Percentiles rank a stretch among this genome's conserved stretches.
Evolutionary conservation across 2,329 filamentous ascomycete genomes (phyloP).

Genomic region (Monosporascus sp.): DNA sequence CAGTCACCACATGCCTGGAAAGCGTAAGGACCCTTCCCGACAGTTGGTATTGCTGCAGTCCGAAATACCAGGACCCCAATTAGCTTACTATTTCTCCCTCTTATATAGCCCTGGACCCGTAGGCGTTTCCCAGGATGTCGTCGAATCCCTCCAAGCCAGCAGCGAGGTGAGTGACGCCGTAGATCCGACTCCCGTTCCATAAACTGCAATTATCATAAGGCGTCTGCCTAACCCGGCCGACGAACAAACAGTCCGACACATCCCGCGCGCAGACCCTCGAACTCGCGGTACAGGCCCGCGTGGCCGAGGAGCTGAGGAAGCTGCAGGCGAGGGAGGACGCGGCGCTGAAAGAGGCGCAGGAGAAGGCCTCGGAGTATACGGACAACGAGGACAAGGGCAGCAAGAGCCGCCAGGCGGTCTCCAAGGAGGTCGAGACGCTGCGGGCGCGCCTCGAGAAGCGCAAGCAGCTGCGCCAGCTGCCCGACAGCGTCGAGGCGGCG

Average conservation of each 20-base stretch:
- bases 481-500: slow-evolving; percentile 67
- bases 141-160: slow-evolving; percentile 78
- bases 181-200: neutral
- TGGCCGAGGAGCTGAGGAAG: slow-evolving; percentile 76
- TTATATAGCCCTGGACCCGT: slow-evolving; percentile 39
- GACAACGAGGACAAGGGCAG: slow-evolving; percentile 25
- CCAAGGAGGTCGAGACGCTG: slow-evolving; percentile 55
- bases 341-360: slow-evolving; percentile 63
- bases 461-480: slow-evolving; percentile 62
- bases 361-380: slow-evolving; percentile 38
- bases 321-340: slow-evolving; percentile 66
- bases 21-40: slow-evolving; percentile 39
- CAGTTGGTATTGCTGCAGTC: too few species aligned
- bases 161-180: slow-evolving; percentile 63
- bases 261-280: slow-evolving; percentile 80
- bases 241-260: slow-evolving; percentile 66
- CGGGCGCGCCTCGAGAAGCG: slow-evolving; percentile 55
- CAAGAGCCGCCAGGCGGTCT: slow-evolving; percentile 43
- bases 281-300: slow-evolving; percentile 81
- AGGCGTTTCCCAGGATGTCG: slow-evolving; percentile 70
- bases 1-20: slow-evolving; percentile 46
- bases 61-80: too few species aligned
- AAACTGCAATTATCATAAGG: neutral
- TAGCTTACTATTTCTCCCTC: slow-evolving; percentile 2
- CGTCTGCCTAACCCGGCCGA: neutral